Evolutionary conservation across 768 basidiomycete species (phyloP), one percentile per base, ranked within the genome.

Genomic region (Pleurotus cornucopiae): DNA sequence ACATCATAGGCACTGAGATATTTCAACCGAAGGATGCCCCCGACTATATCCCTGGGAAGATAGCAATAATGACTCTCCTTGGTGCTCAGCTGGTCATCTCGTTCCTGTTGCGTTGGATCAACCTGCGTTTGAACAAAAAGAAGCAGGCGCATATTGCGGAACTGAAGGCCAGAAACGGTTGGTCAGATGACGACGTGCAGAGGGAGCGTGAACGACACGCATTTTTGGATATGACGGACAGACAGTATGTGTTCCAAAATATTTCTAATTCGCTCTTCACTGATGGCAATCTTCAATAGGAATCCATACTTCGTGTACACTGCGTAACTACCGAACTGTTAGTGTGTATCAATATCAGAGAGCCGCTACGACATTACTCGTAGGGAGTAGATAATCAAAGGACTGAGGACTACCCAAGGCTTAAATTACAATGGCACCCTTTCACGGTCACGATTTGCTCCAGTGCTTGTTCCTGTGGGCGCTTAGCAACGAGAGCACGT

Each of bases 151-250:
- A 57, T 40, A 68, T 87, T 0, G 74, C 71, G 38, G 75, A 75
- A 43, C 66, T 75, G 61, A 82, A 74, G 64, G 71, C 66, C 2
- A 67, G 72, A 13, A 67, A 67, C 16, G 80, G 79, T 4, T 86
- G 86, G 85, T 73, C 78, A 0, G 78, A 84, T 45, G 76, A 64
- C 7, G 83, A 87, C 54, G 67, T 87, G 16, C 78, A 78, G 61
- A 72, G 74, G 52, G 82, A 86, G 63, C 73, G 82, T 16, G 82
- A 85, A 57, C 73, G 76, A 48, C 76, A 84, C 52, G 85, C 84
- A n/a, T 86, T 87, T 65, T 70, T 78, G 26, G 84, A 87, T 63
- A 60, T 84, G 55, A 85, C 84, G 2, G 84, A 86, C 66, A 81
- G 78, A 62, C 79, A 84, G 81, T 85, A 58, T 65, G 82, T 71